Percentiles rank a stretch among this genome's conserved stretches.
These are phyloP conservation scores for Hypoxylon sp. DNA, from an alignment of 2,329 filamentous ascomycete species.

Conservation along the genomic window DNA sequence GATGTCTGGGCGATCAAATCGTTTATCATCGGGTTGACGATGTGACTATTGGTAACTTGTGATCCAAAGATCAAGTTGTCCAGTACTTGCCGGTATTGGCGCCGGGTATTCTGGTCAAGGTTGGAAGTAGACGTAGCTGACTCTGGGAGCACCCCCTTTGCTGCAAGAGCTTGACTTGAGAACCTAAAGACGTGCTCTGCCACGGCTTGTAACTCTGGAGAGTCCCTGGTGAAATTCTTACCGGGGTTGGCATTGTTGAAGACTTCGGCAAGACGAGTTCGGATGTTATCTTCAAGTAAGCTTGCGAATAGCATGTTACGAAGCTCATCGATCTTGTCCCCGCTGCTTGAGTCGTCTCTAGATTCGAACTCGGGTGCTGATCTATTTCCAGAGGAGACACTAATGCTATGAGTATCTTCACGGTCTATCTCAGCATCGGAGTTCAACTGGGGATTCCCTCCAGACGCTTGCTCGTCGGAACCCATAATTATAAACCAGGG, in stretches of 20 bases:
- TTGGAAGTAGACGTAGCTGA: slow-evolving; percentile 35
- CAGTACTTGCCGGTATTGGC: slow-evolving; percentile 44
- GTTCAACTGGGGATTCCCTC: not conserved
- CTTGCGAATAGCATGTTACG: slow-evolving; percentile 47
- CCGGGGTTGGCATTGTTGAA: slow-evolving; percentile 40
- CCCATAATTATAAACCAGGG: slow-evolving; percentile 13
- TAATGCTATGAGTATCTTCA: slow-evolving; percentile 26
- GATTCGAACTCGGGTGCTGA: slow-evolving; percentile 28
- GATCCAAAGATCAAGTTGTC: slow-evolving; percentile 38
- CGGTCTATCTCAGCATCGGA: slow-evolving; percentile 11
- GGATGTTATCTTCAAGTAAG: slow-evolving; percentile 46
- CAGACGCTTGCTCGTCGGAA: slow-evolving; percentile 7
- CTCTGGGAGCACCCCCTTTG: slow-evolving; percentile 39
- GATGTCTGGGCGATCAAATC: slow-evolving; percentile 38
- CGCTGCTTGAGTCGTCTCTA: slow-evolving; percentile 18
- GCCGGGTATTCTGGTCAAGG: slow-evolving; percentile 31
- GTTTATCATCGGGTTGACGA: slow-evolving; percentile 38
- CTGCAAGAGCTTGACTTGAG: slow-evolving; percentile 40
- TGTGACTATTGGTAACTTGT: slow-evolving; percentile 21
- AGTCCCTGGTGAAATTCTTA: slow-evolving; percentile 41
- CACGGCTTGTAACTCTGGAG: slow-evolving; percentile 41
- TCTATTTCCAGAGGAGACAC: slow-evolving; percentile 18
- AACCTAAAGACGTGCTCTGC: slow-evolving; percentile 39
- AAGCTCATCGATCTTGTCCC: slow-evolving; percentile 40
- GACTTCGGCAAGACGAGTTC: slow-evolving; percentile 43